Conservation (phyloP, 2,329 filamentous ascomycete species). For the Drechslerella coelobrocha region DNA sequence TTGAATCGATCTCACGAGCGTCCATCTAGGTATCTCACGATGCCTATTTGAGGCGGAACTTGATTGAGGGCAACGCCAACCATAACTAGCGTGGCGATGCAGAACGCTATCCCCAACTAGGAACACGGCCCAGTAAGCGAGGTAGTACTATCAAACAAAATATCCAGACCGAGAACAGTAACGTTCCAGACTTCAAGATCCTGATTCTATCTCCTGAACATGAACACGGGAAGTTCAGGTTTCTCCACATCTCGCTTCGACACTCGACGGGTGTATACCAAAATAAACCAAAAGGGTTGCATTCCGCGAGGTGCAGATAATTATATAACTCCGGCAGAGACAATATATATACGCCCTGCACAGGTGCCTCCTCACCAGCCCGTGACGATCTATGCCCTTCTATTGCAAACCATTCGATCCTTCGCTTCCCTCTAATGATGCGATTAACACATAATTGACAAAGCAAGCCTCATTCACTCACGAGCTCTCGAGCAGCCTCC, state of each 20-base stretch:
- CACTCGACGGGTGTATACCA: not conserved
- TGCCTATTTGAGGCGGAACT: too few species aligned
- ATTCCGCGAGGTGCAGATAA: conserved; percentile 31
- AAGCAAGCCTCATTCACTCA: too few species aligned
- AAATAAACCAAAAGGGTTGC: conserved; percentile 36
- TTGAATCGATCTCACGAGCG: too few species aligned
- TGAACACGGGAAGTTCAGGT: too few species aligned
- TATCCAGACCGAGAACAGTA: too few species aligned
- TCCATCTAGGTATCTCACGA: too few species aligned
- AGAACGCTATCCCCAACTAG: not conserved
- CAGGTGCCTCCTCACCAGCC: not conserved
- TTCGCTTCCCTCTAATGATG: not conserved
- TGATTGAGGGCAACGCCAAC: not conserved
- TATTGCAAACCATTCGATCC: not conserved
- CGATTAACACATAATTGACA: too few species aligned
- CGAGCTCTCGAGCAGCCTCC: too few species aligned
- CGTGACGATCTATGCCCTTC: too few species aligned
- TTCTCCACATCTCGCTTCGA: conserved; percentile 5
- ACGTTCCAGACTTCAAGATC: not conserved
- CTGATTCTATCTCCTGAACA: too few species aligned
- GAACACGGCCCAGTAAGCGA: not conserved
- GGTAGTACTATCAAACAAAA: not conserved
- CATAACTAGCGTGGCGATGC: not conserved
- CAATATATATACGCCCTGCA: not conserved
- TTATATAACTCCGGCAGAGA: conserved; percentile 25